Percentiles rank a stretch among this genome's conserved stretches.
phyloP scores from a whole-genome alignment of 2,329 filamentous ascomycete genomes.

The Aschersonia sp. region DNA sequence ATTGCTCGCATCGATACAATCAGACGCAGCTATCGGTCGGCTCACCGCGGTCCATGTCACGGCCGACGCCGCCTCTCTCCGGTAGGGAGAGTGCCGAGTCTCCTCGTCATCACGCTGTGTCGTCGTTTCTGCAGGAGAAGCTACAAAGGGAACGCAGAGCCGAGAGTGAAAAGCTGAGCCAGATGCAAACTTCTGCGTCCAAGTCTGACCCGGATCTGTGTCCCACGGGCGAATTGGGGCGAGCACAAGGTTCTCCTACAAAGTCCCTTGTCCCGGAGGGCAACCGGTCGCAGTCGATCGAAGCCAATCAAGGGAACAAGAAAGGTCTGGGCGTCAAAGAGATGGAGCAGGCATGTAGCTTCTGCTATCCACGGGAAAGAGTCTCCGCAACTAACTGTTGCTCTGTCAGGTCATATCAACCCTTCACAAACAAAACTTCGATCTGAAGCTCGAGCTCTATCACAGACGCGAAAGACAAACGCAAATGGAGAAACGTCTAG shows the following conservation, averaged over 20 bases:
- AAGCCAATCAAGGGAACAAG: conserved; percentile 25
- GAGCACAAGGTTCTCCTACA: conserved; percentile 24
- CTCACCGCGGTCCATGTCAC: conserved; percentile 22
- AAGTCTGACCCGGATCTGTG: conserved; percentile 22
- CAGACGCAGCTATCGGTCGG: conserved; percentile 20
- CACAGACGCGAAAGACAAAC: conserved; percentile 52
- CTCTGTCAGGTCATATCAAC: conserved; percentile 43
- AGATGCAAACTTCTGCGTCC: conserved; percentile 15
- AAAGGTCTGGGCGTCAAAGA: conserved; percentile 50
- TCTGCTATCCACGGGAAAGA: neutral
- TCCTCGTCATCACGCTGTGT: conserved; percentile 25
- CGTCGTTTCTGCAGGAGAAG: conserved; percentile 39
- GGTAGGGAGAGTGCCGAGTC: conserved; percentile 27
- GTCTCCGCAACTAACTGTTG: neutral
- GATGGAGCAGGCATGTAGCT: conserved; percentile 45
- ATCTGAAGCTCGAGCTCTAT: conserved; percentile 58
- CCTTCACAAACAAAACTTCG: conserved; percentile 63
- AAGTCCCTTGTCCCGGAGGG: conserved; percentile 18
- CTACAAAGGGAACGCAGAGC: conserved; percentile 35
- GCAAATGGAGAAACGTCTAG: conserved; percentile 41
- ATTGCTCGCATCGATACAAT: conserved; percentile 24
- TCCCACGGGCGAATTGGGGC: conserved; percentile 21
- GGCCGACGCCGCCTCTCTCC: conserved; percentile 25
- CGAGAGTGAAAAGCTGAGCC: conserved; percentile 28
- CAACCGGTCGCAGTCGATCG: conserved; percentile 27